Evolutionary conservation across 345 rosid species (phyloP).

Genomic region (Gossypium mustelinum): DNA sequence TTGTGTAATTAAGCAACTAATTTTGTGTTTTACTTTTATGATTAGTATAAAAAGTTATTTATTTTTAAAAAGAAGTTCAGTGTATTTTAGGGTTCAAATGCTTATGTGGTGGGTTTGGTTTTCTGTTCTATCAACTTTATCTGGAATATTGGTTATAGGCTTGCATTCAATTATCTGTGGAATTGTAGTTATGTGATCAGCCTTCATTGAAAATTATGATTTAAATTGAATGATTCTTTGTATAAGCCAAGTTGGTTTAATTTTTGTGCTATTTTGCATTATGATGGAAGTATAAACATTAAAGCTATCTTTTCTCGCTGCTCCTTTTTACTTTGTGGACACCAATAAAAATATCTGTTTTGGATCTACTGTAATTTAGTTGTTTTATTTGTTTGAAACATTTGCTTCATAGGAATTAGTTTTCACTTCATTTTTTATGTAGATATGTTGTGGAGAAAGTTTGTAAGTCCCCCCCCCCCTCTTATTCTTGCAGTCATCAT

Average conservation of each 20-base stretch:
- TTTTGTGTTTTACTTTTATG: neutral
- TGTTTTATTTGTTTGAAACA: neutral
- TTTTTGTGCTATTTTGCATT: neutral
- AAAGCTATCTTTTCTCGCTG: neutral
- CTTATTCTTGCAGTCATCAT: neutral
- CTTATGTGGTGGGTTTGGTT: neutral
- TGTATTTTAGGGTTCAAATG: neutral
- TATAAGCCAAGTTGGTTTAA: neutral
- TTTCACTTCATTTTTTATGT: neutral
- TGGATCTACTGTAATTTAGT: neutral
- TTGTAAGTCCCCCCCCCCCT: neutral
- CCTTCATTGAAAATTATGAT: neutral
- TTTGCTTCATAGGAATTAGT: neutral
- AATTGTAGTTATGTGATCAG: neutral
- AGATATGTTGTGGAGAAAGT: neutral
- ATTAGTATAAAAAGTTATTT: neutral
- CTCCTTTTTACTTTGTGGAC: neutral
- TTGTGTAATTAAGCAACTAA: neutral
- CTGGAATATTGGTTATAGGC: neutral
- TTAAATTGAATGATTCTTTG: neutral
- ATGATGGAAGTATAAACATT: neutral
- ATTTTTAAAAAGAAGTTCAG: neutral
- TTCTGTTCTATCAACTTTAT: neutral
- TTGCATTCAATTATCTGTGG: neutral
- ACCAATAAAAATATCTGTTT: neutral